Percentiles rank a stretch among this genome's conserved stretches.
These are phyloP conservation scores for Ophiosphaerella narmari DNA, from an alignment of 2,329 filamentous ascomycete species.

Conservation along the genomic window DNA sequence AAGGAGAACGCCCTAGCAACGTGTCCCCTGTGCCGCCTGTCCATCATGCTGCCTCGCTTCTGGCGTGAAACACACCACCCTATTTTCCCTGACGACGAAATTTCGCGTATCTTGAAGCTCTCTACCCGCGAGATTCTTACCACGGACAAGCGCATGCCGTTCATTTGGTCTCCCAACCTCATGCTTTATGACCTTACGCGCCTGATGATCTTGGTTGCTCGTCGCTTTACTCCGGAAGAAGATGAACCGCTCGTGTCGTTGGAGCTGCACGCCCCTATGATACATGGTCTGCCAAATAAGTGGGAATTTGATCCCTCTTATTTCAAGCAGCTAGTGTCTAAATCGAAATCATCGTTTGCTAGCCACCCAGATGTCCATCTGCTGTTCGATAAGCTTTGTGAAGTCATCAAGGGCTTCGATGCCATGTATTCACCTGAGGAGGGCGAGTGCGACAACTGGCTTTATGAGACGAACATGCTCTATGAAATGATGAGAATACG, in stretches of 20 bases:
- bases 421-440: not conserved
- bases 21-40: conserved; percentile 6
- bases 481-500: not conserved
- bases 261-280: not conserved
- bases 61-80: not conserved
- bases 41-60: not conserved
- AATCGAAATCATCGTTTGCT: no score
- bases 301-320: no score
- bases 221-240: not conserved
- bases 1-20: not conserved
- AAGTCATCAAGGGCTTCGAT: not conserved
- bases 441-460: not conserved
- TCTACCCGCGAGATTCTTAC: not conserved
- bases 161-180: not conserved
- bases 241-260: not conserved
- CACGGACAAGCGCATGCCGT: not conserved
- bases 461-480: not conserved
- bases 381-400: not conserved
- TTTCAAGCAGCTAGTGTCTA: no score
- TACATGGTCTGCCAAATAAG: no score
- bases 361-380: not conserved
- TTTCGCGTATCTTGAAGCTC: not conserved
- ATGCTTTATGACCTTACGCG: not conserved
- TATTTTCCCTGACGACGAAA: not conserved
- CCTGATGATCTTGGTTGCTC: not conserved